Base-by-base conservation (phyloP, 441 rosid genomes). In the Brassica balearica region DNA sequence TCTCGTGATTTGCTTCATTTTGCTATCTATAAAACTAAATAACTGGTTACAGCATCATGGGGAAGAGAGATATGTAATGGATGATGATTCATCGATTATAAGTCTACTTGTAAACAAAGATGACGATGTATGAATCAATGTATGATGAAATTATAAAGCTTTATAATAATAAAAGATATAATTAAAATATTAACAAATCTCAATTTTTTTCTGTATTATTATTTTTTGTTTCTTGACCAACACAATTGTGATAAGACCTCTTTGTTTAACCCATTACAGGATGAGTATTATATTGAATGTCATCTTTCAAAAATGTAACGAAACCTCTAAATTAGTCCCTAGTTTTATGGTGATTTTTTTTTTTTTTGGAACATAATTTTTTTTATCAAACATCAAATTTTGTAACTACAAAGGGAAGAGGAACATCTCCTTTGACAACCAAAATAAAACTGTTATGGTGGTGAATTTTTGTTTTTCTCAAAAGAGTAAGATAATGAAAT, bases 101-200 rank as follows among this genome's bases (percentile, higher is more conserved):
- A 89, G 84, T 58, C 86, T 94, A 65, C 89, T 94, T 79, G 73
- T 76, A 2, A 61, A 76, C 75, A 94, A 92, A 83, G 97, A 89
- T 48, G 97, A 92, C 14, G 92, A 92, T 80, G 80, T 81, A 29
- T 29, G 34, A 29, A 29, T 29, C 34, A 29, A 29, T 29, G 6
- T 29, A 29, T 29, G 34, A 29, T 29, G 34, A 29, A 29, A 29
- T 38, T 36, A 36, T 36, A 36, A 36, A 36, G 41, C 41, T 8
- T 36, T 7, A 36, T 0, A 7, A 36, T 36, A 36, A 36, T 36
- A 8, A 36, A 36, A 8, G 5, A 27, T 38, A 38, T 8, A 38
- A 38, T 38, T 38, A 8, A 38, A 38, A 2, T 38, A 8, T 38
- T 38, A 10, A 38, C 46, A 38, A 8, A 11, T 38, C 11, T 38